These are phyloP conservation scores for Nannizziopsis arthrosporioides DNA, from an alignment of 2,329 filamentous ascomycete genomes.

Conservation along the genomic window DNA sequence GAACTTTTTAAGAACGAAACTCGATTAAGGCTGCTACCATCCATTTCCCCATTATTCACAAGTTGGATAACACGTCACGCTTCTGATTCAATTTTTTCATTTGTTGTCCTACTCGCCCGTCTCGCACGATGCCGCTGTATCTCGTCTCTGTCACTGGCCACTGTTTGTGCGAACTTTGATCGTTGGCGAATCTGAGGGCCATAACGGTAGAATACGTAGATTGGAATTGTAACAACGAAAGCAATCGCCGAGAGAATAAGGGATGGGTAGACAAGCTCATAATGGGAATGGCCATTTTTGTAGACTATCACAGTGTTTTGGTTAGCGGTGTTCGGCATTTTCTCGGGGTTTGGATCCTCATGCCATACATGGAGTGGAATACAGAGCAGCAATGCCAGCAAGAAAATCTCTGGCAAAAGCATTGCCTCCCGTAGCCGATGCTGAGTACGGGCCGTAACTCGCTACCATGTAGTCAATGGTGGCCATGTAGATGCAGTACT, in stretches of 20 bases:
- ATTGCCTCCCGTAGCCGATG: conserved; percentile 55
- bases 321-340: not conserved
- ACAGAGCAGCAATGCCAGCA: conserved; percentile 50
- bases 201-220: conserved; percentile 56
- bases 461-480: conserved; percentile 59
- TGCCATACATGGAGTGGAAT: conserved; percentile 41
- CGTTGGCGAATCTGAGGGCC: conserved; percentile 46
- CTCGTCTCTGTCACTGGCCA: conserved; percentile 37
- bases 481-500: conserved; percentile 47
- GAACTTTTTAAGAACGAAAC: no score
- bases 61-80: not conserved
- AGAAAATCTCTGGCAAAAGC: conserved; percentile 53
- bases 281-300: conserved; percentile 40
- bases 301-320: conserved; percentile 24
- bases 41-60: no score
- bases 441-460: conserved; percentile 52
- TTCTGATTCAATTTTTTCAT: conserved; percentile 1
- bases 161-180: conserved; percentile 52
- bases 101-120: conserved; percentile 6
- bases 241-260: conserved; percentile 52
- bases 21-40: no score
- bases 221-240: conserved; percentile 48
- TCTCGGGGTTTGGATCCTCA: not conserved
- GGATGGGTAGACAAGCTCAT: conserved; percentile 44
- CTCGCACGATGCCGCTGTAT: conserved; percentile 9